Evolutionary conservation across 2,329 filamentous ascomycete species (phyloP).

Genomic region (Cryoendolithus antarcticus): DNA sequence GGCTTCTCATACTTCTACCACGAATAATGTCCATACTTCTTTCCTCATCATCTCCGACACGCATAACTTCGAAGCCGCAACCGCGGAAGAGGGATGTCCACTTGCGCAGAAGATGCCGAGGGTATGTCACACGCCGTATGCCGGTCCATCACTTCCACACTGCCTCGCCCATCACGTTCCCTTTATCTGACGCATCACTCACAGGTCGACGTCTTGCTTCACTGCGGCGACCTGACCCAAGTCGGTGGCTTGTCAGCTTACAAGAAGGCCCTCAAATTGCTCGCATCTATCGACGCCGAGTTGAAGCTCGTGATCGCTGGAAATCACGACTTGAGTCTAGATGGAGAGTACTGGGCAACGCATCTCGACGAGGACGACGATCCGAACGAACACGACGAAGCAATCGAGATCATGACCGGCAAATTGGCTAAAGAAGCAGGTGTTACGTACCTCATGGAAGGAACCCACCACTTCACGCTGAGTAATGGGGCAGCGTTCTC

Average conservation of each 20-base stretch:
- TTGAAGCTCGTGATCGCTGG: constrained; percentile 27
- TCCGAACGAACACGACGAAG: constrained; percentile 10
- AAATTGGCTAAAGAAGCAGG: constrained; percentile 29
- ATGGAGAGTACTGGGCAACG: constrained; percentile 10
- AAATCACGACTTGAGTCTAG: constrained; percentile 24
- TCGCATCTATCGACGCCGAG: constrained; percentile 19
- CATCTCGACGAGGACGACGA: constrained; percentile 6
- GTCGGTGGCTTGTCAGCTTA: constrained; percentile 20
- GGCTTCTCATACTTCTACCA: too few relatives aligned
- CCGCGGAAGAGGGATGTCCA: neutral
- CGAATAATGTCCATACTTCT: constrained; percentile 1
- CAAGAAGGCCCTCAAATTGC: constrained; percentile 16
- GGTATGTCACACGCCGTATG: too few relatives aligned
- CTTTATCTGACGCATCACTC: too few relatives aligned
- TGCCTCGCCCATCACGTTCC: too few relatives aligned
- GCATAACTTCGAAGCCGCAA: constrained; percentile 7
- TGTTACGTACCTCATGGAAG: constrained; percentile 43
- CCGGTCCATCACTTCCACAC: too few relatives aligned
- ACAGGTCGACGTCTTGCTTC: constrained; percentile 25
- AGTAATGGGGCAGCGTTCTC: constrained; percentile 36
- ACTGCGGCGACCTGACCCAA: constrained; percentile 29
- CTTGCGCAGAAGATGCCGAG: too few relatives aligned
- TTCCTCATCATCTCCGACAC: constrained; percentile 17
- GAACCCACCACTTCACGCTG: constrained; percentile 33
- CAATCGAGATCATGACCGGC: constrained; percentile 13